A percentile compares a stretch with the other conserved stretches of the same genome.
phyloP scores from a whole-genome alignment of 805 yeast genomes.

The Candida anglica region DNA sequence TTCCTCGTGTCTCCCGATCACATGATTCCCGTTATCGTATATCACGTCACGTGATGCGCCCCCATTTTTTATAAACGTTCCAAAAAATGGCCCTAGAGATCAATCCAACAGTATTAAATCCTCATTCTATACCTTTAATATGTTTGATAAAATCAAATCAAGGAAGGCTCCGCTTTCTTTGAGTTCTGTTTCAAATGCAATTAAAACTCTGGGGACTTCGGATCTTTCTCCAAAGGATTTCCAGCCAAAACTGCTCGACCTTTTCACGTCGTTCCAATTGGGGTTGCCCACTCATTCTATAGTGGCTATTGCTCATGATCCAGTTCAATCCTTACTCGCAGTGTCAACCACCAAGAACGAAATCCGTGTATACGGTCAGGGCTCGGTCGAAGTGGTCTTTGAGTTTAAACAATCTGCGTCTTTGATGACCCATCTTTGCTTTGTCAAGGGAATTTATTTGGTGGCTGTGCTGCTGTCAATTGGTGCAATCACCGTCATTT shows the following conservation, averaged over 20 bases:
- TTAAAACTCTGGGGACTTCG: constrained; percentile 27
- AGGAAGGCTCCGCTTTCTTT: constrained; percentile 41
- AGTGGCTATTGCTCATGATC: constrained; percentile 73
- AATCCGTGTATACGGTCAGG: constrained; percentile 79
- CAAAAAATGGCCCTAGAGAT: too few relatives aligned
- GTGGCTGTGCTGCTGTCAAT: constrained; percentile 61
- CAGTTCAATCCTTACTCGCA: constrained; percentile 83
- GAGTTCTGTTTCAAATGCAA: constrained; percentile 37
- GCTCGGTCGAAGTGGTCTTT: constrained; percentile 68
- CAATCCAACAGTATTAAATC: too few relatives aligned
- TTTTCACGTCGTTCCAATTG: constrained; percentile 25
- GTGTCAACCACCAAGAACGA: constrained; percentile 68
- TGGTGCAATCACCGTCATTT: constrained; percentile 62
- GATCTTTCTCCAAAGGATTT: constrained; percentile 31
- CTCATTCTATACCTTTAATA: too few relatives aligned
- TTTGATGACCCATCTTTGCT: constrained; percentile 52
- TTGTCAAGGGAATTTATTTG: constrained; percentile 79
- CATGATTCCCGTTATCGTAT: too few relatives aligned
- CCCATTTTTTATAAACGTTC: too few relatives aligned
- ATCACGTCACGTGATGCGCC: too few relatives aligned
- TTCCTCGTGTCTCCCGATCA: too few relatives aligned
- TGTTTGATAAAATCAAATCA: constrained; percentile 36
- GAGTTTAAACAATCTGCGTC: constrained; percentile 42
- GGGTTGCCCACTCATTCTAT: constrained; percentile 55
- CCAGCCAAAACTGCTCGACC: constrained; percentile 23